Conservation (phyloP, 805 yeast species). For the Isabelozyma rhagii region DNA sequence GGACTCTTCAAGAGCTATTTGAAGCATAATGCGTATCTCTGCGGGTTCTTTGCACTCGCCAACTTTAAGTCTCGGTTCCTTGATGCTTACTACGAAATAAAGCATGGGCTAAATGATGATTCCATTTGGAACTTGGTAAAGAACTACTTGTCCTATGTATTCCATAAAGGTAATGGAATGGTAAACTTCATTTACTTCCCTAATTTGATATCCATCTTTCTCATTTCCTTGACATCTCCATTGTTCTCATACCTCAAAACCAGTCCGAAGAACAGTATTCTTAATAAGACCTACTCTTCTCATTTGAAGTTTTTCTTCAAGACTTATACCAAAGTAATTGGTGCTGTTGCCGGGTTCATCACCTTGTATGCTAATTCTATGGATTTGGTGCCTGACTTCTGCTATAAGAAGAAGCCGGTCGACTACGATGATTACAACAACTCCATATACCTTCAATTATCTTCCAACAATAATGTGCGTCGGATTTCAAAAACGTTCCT, state of each 20-base stretch:
- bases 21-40: slow-evolving; percentile 20
- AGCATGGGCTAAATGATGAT: slow-evolving; percentile 5
- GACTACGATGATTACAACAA: slow-evolving; percentile 6
- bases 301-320: slow-evolving; percentile 27
- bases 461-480: slow-evolving; percentile 10
- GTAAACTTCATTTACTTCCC: slow-evolving; percentile 35
- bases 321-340: slow-evolving; percentile 31
- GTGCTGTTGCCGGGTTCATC: slow-evolving; percentile 29
- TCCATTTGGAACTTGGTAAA: slow-evolving; percentile 1
- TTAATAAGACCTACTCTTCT: slow-evolving; percentile 5
- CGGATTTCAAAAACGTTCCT: slow-evolving; percentile 21
- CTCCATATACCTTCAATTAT: neutral
- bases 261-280: slow-evolving; percentile 2
- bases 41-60: slow-evolving; percentile 13
- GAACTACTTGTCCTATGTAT: slow-evolving; percentile 15
- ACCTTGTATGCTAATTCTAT: slow-evolving; percentile 21
- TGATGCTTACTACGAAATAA: slow-evolving; percentile 20
- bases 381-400: slow-evolving; percentile 17
- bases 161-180: slow-evolving; percentile 25
- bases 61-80: slow-evolving; percentile 18
- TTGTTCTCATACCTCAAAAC: slow-evolving; percentile 12
- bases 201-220: slow-evolving; percentile 31
- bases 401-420: slow-evolving; percentile 6
- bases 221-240: slow-evolving; percentile 33
- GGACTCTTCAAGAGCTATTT: slow-evolving; percentile 25